Conservation (phyloP, 176 grass and related monocot species). For the Hordeum marinum region DNA sequence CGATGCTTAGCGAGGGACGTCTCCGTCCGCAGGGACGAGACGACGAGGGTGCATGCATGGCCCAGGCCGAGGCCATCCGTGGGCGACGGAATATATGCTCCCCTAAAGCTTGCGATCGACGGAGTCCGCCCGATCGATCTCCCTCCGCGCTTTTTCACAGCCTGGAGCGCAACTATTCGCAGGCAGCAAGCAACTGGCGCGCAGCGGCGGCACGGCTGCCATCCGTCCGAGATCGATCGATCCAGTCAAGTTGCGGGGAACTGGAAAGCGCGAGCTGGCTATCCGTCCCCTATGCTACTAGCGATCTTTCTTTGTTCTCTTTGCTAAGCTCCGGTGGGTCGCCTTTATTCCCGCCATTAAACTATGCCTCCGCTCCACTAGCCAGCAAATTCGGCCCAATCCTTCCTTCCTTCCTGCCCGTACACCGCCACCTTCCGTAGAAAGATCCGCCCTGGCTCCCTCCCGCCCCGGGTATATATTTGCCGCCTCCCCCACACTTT, state of each 20-base stretch:
- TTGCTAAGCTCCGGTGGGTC: neutral
- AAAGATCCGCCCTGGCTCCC: neutral
- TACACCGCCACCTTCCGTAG: neutral
- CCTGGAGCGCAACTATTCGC: conserved; percentile 18
- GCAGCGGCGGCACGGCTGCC: neutral
- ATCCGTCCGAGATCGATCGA: neutral
- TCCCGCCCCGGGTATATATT: conserved; percentile 21
- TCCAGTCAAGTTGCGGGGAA: neutral
- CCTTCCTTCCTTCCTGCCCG: neutral
- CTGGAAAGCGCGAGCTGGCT: neutral
- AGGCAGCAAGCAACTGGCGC: no score
- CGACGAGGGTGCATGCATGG: neutral
- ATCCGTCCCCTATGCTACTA: neutral
- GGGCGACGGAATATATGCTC: conserved; percentile 35
- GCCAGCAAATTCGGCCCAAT: conserved; percentile 32
- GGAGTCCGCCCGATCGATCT: conserved; percentile 28
- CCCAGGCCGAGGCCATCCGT: neutral
- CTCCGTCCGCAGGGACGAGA: neutral
- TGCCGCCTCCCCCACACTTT: neutral
- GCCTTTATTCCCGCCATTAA: conserved; percentile 38
- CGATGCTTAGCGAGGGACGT: neutral
- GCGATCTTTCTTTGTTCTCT: conserved; percentile 5
- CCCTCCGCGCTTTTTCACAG: neutral
- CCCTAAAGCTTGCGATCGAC: conserved; percentile 23
- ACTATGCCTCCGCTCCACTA: conserved; percentile 1